Conservation (phyloP, 2,329 filamentous ascomycete genomes). For the Colletotrichum sp. region DNA sequence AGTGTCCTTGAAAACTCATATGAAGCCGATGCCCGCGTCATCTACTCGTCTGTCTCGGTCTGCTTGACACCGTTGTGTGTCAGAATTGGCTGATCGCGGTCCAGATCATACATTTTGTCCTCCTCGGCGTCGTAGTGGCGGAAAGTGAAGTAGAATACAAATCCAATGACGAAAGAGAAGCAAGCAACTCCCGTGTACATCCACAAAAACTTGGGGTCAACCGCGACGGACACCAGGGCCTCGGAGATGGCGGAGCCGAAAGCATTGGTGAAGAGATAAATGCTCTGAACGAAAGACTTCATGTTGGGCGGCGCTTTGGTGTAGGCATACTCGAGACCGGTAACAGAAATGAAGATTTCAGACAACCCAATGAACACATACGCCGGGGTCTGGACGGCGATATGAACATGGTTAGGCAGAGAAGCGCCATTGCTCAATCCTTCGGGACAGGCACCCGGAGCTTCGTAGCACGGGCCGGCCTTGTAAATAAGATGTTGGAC, state of each 20-base stretch:
- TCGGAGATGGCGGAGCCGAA: conserved; percentile 65
- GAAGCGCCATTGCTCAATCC: conserved; percentile 34
- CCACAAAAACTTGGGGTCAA: conserved; percentile 71
- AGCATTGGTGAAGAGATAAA: conserved; percentile 67
- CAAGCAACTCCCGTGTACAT: conserved; percentile 66
- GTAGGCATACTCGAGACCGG: conserved; percentile 75
- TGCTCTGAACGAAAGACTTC: conserved; percentile 64
- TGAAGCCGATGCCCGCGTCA: neutral
- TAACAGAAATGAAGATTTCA: conserved; percentile 71
- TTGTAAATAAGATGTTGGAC: conserved; percentile 67
- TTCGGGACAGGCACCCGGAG: conserved; percentile 40
- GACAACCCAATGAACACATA: conserved; percentile 63
- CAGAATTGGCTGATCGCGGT: conserved; percentile 35
- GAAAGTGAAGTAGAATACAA: conserved; percentile 55
- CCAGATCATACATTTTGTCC: conserved; percentile 43
- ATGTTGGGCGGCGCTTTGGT: conserved; percentile 75
- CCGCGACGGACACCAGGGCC: conserved; percentile 45
- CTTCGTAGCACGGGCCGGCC: conserved; percentile 54
- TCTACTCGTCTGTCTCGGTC: neutral
- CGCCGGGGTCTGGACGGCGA: conserved; percentile 59
- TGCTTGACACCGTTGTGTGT: conserved; percentile 17
- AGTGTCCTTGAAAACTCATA: neutral
- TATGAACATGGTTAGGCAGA: conserved; percentile 52
- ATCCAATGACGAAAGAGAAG: conserved; percentile 52
- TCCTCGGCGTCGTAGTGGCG: conserved; percentile 42